A percentile compares a stretch with the other conserved stretches of the same genome.
Evolutionary conservation across 106 monocot genomes (phyloP).

Genomic region (Narthecium ossifragum): DNA sequence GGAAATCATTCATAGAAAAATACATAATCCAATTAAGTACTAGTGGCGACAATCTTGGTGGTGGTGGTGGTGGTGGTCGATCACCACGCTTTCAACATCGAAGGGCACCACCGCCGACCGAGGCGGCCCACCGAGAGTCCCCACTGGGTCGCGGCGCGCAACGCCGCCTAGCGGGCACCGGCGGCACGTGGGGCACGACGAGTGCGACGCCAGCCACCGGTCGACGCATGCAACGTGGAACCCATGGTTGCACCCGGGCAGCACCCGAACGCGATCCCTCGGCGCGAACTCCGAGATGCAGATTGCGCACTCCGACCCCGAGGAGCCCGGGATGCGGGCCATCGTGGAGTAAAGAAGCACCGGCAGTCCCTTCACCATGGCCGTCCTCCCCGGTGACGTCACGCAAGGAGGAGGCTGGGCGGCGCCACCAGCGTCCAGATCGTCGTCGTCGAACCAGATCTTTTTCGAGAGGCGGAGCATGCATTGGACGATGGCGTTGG

Average conservation of each 20-base stretch:
- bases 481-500: slow-evolving; percentile 24
- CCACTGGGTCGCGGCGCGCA: too few species aligned
- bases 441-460: background rate
- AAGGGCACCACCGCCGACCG: too few species aligned
- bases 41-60: too few species aligned
- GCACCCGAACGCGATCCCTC: slow-evolving; percentile 39
- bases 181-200: slow-evolving; percentile 49
- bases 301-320: slow-evolving; percentile 61
- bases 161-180: slow-evolving; percentile 27
- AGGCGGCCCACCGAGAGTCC: too few species aligned
- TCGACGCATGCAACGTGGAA: slow-evolving; percentile 54
- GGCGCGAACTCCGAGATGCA: slow-evolving; percentile 44
- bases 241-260: slow-evolving; percentile 48
- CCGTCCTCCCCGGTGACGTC: slow-evolving; percentile 15
- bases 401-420: too few species aligned
- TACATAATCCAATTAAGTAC: too few species aligned
- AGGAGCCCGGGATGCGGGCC: slow-evolving; percentile 15
- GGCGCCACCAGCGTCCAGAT: slow-evolving; percentile 1
- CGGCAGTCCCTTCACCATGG: slow-evolving; percentile 9
- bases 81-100: too few species aligned
- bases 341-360: slow-evolving; percentile 9
- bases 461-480: slow-evolving; percentile 12
- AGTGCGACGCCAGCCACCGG: slow-evolving; percentile 30
- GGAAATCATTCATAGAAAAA: too few species aligned
- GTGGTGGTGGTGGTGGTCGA: too few species aligned